phyloP scores from a whole-genome alignment of 108 stramenopile species.

The Chaetoceros muelleri region DNA sequence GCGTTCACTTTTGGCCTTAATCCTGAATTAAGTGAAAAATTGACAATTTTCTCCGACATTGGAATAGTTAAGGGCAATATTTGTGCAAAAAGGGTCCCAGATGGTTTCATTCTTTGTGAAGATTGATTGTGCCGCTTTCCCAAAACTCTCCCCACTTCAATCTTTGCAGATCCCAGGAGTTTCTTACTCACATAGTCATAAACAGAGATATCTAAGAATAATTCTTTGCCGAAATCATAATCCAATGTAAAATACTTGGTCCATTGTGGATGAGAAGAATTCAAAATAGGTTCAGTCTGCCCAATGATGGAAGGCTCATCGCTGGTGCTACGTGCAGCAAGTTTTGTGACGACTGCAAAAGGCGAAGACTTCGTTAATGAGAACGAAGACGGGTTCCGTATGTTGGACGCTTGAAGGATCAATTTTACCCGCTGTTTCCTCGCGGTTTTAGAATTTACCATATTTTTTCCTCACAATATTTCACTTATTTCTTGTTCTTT shows the following conservation, averaged over 20 bases:
- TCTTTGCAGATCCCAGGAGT: not conserved
- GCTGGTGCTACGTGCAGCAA: slow-evolving; percentile 29
- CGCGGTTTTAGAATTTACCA: no score
- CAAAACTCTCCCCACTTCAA: not conserved
- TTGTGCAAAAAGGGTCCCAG: not conserved
- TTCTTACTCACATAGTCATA: not conserved
- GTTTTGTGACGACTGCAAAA: slow-evolving; percentile 59
- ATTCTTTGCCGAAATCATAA: not conserved
- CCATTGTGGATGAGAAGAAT: not conserved
- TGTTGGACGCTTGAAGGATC: not conserved
- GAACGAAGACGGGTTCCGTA: not conserved
- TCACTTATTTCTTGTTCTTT: no score
- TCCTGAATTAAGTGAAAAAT: no score
- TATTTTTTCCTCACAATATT: no score
- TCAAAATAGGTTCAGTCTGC: slow-evolving; percentile 22
- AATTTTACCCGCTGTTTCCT: not conserved
- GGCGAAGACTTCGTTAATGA: slow-evolving; percentile 21
- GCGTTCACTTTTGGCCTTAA: not conserved
- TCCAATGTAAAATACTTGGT: not conserved
- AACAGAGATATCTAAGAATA: not conserved
- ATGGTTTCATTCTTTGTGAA: not conserved
- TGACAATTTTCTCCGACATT: no score
- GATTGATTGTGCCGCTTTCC: not conserved
- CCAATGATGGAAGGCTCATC: slow-evolving; percentile 39
- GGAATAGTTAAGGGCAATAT: no score